Base-by-base conservation (phyloP, 176 grass and related monocot genomes). In the Olyra latifolia region DNA sequence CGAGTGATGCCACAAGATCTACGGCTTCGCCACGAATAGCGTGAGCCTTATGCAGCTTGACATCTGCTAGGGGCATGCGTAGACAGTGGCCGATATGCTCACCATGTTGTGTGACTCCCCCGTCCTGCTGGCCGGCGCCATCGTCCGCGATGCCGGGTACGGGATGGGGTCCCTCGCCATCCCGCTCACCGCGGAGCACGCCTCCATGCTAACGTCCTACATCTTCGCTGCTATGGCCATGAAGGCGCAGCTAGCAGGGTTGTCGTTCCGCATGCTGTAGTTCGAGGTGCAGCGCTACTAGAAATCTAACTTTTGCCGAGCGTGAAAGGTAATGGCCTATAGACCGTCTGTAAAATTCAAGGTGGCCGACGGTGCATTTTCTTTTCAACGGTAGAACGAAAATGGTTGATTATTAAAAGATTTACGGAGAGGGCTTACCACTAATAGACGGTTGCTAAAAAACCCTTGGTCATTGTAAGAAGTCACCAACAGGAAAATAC, bases 31-130 rank as follows among this genome's bases (percentile, higher is more conserved):
- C 19, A 93, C 92, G 16, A 86, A 91, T 57, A 83, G 83, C 83
- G 95, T 98, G 58, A 98, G 95, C 84, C 83, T 88, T 60, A 90
- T 98, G 38, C 95, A 95, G 88, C 95, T 98, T 13, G 95, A 98
- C 85, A 98, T 98, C 87, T 88, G 92, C 2, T 80, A 87, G 20
- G 92, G 92, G 48, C 95, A 98, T 87, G 83, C 92, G 73, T 41
- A 93, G 86, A 95, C 95, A 22, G 90, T 98, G 13, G 86, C 78
- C 0, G 81, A 77, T 10, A 54, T 92, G 7, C 88, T 98, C 19
- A 10, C 80, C 50, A 93, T 98, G 90, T 90, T 98, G 14, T 86
- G 90, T 1, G 92, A 98, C 76, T 20, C 62, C 17, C 30, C 86
- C 10, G 62, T 91, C 4, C 44, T 52, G 12, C 91, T 87, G 1